These are phyloP conservation scores for Cladosporium colombiae DNA, from an alignment of 2,329 filamentous ascomycete genomes.

Conservation along the genomic window DNA sequence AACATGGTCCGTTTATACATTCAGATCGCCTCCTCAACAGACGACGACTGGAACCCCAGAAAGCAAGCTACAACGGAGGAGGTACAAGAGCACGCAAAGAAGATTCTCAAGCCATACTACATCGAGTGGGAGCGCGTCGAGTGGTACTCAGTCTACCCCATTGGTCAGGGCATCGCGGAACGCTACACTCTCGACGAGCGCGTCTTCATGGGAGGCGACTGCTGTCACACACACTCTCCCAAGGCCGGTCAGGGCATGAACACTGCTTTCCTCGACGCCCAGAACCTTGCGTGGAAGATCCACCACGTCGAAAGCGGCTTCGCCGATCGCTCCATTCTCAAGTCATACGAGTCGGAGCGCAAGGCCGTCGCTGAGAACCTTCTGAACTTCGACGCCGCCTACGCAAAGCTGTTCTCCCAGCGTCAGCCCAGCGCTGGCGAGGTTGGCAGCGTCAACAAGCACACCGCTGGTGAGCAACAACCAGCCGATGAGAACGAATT, in stretches of 20 bases:
- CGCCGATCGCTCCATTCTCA: constrained; percentile 70
- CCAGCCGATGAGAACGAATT: constrained; percentile 70
- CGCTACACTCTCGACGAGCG: constrained; percentile 65
- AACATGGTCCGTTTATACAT: constrained; percentile 59
- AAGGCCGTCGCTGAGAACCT: constrained; percentile 82
- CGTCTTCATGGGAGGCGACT: constrained; percentile 66
- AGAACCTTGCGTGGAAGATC: constrained; percentile 95
- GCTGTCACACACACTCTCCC: constrained; percentile 63
- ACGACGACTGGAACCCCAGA: constrained; percentile 61
- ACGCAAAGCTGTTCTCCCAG: constrained; percentile 86
- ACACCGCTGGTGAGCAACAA: constrained; percentile 31
- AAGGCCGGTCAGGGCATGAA: constrained; percentile 68
- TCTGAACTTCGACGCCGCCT: constrained; percentile 82
- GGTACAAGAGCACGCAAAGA: constrained; percentile 59
- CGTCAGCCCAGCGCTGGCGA: constrained; percentile 71
- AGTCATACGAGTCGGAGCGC: constrained; percentile 84
- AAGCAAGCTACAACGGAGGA: constrained; percentile 61
- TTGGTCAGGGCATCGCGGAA: constrained; percentile 66
- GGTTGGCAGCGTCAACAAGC: constrained; percentile 68
- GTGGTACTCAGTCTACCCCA: constrained; percentile 67
- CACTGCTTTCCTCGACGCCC: constrained; percentile 63
- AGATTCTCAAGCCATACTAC: constrained; percentile 61
- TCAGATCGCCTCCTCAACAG: constrained; percentile 63
- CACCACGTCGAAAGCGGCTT: constrained; percentile 85
- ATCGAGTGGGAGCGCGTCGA: constrained; percentile 65